Evolutionary conservation across 2,329 filamentous ascomycete genomes (phyloP).

Genomic region (Pseudogymnoascus sp.): DNA sequence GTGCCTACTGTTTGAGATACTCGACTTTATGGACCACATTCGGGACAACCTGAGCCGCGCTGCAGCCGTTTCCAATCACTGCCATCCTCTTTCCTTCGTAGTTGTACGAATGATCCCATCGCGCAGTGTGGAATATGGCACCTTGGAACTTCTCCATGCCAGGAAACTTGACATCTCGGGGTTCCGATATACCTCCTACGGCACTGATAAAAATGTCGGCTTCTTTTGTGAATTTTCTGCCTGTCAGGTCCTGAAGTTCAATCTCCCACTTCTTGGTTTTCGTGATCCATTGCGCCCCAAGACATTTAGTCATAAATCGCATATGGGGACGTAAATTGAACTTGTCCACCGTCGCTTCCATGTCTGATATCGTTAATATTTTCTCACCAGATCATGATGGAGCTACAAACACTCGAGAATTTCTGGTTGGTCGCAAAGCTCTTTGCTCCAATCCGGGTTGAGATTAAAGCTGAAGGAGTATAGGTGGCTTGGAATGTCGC

Average conservation of each 20-base stretch:
- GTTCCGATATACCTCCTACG: constrained; percentile 24
- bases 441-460: constrained; percentile 33
- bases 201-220: constrained; percentile 22
- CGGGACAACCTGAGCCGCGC: constrained; percentile 26
- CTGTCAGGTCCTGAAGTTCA: constrained; percentile 22
- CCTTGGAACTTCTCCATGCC: constrained; percentile 26
- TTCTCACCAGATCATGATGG: neutral
- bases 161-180: constrained; percentile 22
- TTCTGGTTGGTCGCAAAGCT: constrained; percentile 20
- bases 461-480: constrained; percentile 36
- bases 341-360: constrained; percentile 28
- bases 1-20: constrained; percentile 23
- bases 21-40: constrained; percentile 18
- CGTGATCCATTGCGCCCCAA: constrained; percentile 21
- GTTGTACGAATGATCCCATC: constrained; percentile 23
- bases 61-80: constrained; percentile 29
- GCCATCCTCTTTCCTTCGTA: constrained; percentile 24
- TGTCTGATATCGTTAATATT: constrained; percentile 15
- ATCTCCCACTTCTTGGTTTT: constrained; percentile 24
- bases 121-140: constrained; percentile 25
- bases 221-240: constrained; percentile 18
- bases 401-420: constrained; percentile 7
- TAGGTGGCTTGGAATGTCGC: constrained; percentile 31
- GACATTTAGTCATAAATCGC: constrained; percentile 18
- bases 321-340: constrained; percentile 25